Percentiles rank a stretch among this genome's conserved stretches.
These are phyloP conservation scores for Scheffersomyces illinoinensis DNA, from an alignment of 1,139 yeast genomes.

Conservation along the genomic window DNA sequence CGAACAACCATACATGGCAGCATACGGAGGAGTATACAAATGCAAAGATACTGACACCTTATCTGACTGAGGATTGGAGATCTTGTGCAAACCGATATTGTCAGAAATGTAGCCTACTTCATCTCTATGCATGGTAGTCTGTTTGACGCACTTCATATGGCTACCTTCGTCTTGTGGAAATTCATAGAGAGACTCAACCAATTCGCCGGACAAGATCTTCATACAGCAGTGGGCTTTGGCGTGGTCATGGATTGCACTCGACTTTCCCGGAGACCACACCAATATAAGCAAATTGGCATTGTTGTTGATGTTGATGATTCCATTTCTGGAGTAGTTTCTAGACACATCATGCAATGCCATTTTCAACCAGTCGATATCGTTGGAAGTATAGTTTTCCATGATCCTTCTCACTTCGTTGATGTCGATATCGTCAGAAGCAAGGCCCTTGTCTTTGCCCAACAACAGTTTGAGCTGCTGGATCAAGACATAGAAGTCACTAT, in stretches of 20 bases:
- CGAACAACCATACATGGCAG: conserved; percentile 65
- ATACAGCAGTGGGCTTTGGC: conserved; percentile 73
- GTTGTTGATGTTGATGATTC: conserved; percentile 64
- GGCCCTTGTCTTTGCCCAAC: conserved; percentile 39
- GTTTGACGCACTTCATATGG: conserved; percentile 27
- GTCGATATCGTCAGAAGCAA: conserved; percentile 55
- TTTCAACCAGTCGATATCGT: conserved; percentile 57
- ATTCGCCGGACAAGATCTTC: conserved; percentile 63
- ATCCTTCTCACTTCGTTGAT: conserved; percentile 43
- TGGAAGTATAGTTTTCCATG: conserved; percentile 52
- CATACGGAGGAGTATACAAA: conserved; percentile 79
- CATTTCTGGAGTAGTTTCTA: conserved; percentile 59
- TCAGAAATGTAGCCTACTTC: conserved; percentile 71
- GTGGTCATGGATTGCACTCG: conserved; percentile 74
- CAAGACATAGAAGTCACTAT: conserved; percentile 28
- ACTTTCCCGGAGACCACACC: conserved; percentile 73
- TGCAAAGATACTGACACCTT: conserved; percentile 68
- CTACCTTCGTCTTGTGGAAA: conserved; percentile 41
- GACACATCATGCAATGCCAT: conserved; percentile 58
- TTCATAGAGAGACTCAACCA: conserved; percentile 60
- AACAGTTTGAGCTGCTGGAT: conserved; percentile 30
- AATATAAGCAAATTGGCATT: conserved; percentile 68
- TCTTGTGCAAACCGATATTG: conserved; percentile 65
- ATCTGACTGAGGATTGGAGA: conserved; percentile 49
- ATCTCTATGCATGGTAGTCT: conserved; percentile 40